Percentiles rank a stretch among this genome's conserved stretches.
Evolutionary conservation across 2,329 filamentous ascomycete species (phyloP).

Genomic region (Colletotrichum truncatum): DNA sequence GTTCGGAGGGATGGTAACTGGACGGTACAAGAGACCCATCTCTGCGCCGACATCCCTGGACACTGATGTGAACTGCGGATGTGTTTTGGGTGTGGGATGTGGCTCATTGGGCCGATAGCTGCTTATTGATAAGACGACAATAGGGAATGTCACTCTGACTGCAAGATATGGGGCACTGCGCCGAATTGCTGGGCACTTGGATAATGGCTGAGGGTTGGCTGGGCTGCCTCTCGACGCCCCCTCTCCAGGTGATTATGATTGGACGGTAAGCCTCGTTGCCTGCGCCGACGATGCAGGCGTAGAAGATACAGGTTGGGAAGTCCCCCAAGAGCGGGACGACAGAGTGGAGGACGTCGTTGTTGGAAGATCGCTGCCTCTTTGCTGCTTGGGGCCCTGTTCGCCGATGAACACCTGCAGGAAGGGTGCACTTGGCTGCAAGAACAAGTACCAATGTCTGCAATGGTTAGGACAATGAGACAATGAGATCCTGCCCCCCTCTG

Average conservation of each 20-base stretch:
- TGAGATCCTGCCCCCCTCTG: neutral
- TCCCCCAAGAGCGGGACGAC: constrained; percentile 1
- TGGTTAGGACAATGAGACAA: neutral
- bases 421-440: constrained; percentile 14
- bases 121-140: constrained; percentile 13
- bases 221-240: neutral
- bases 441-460: too few relatives aligned
- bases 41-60: neutral
- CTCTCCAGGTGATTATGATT: neutral
- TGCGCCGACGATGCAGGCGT: neutral
- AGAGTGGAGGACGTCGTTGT: neutral
- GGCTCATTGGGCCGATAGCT: neutral
- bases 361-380: neutral
- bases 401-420: constrained; percentile 19
- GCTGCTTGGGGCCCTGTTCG: neutral
- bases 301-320: neutral
- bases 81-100: neutral
- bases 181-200: too few relatives aligned
- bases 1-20: constrained; percentile 10
- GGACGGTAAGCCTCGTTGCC: neutral
- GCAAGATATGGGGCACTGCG: too few relatives aligned
- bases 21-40: neutral
- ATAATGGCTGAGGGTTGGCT: neutral
- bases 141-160: neutral
- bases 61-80: neutral